Conservation (phyloP, 2,329 filamentous ascomycete genomes). For the Sphaerostilbella broomeana region DNA sequence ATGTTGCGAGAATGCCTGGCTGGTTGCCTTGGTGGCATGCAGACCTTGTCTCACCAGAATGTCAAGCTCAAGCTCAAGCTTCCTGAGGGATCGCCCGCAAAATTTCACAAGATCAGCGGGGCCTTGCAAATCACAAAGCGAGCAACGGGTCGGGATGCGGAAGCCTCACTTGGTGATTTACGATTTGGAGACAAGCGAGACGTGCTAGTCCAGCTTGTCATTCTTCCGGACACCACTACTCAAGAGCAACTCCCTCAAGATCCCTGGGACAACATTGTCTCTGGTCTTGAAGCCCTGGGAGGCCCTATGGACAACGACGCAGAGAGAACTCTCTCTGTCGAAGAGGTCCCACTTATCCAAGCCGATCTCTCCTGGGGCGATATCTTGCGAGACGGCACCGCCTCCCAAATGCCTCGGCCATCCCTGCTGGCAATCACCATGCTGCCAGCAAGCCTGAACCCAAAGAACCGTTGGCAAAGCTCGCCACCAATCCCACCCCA, state of each 20-base stretch:
- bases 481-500: constrained; percentile 87
- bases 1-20: constrained; percentile 96
- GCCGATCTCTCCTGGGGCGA: constrained; percentile 92
- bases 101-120: constrained; percentile 97
- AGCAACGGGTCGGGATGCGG: constrained; percentile 87
- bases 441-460: constrained; percentile 62
- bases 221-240: constrained; percentile 74
- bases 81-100: constrained; percentile 92
- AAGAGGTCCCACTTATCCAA: constrained; percentile 91
- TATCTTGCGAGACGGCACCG: constrained; percentile 78
- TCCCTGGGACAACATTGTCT: constrained; percentile 95
- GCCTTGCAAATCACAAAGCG: constrained; percentile 94
- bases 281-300: constrained; percentile 85
- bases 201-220: constrained; percentile 88
- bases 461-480: constrained; percentile 59
- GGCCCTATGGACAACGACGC: constrained; percentile 83
- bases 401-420: constrained; percentile 80
- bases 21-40: constrained; percentile 83
- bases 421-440: constrained; percentile 93
- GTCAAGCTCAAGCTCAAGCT: constrained; percentile 91
- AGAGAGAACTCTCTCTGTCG: constrained; percentile 74
- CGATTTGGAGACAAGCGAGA: constrained; percentile 93
- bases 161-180: constrained; percentile 84
- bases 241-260: constrained; percentile 87
- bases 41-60: constrained; percentile 95